Percentiles rank a stretch among this genome's conserved stretches.
phyloP scores from a whole-genome alignment of 2,329 filamentous ascomycete species.

The Fusarium guadeloupense region DNA sequence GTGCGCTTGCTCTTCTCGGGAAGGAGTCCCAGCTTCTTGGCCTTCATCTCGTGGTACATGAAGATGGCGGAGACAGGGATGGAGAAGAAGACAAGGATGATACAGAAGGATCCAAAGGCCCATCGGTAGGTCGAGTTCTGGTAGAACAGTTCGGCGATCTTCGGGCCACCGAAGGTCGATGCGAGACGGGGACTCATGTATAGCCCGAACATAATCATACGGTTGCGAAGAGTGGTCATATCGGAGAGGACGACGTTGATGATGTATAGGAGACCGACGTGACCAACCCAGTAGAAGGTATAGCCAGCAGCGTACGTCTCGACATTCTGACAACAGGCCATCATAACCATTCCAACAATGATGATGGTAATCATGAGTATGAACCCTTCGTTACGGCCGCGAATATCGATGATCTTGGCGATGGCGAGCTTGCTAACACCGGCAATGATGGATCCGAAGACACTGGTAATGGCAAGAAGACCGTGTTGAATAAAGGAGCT shows the following conservation, averaged over 20 bases:
- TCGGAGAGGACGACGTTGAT: conserved; percentile 56
- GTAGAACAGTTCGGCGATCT: conserved; percentile 37
- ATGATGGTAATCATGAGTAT: conserved; percentile 53
- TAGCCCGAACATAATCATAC: conserved; percentile 56
- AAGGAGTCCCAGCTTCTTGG: conserved; percentile 59
- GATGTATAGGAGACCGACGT: conserved; percentile 53
- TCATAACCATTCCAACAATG: conserved; percentile 67
- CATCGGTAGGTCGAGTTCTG: conserved; percentile 38
- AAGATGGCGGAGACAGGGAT: conserved; percentile 67
- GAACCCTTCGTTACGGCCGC: conserved; percentile 59
- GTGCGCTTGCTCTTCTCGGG: conserved; percentile 53
- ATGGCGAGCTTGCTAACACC: conserved; percentile 53
- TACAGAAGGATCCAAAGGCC: conserved; percentile 69
- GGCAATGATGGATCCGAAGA: conserved; percentile 62
- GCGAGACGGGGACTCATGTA: conserved; percentile 56
- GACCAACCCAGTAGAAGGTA: conserved; percentile 71
- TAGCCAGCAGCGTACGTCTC: conserved; percentile 68
- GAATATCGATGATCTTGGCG: conserved; percentile 60
- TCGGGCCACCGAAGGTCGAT: conserved; percentile 53
- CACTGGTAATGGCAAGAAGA: conserved; percentile 69
- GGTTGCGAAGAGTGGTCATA: conserved; percentile 55
- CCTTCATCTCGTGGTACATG: conserved; percentile 64
- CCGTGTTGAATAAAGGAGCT: conserved; percentile 72
- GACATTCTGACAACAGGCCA: conserved; percentile 67
- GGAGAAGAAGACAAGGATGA: conserved; percentile 68